A percentile compares a stretch with the other conserved stretches of the same genome.
Conservation (phyloP, 495 filamentous ascomycete genomes). For the Neurospora sp. region DNA sequence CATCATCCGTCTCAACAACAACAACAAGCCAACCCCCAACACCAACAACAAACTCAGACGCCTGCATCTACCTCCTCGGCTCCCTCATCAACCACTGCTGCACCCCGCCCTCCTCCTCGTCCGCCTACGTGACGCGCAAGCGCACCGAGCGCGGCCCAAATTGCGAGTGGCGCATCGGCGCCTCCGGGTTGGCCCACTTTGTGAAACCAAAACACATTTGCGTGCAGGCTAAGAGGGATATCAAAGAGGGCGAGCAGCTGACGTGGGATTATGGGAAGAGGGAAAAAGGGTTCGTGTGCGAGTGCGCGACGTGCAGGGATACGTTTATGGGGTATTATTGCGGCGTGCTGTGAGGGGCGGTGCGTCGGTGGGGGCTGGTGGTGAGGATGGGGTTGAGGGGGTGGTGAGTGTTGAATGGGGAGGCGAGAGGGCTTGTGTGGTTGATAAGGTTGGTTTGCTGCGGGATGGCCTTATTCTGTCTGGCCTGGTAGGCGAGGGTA, state of each 20-base stretch:
- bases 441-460: neutral
- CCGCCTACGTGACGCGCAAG: neutral
- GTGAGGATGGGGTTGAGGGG: neutral
- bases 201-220: conserved; percentile 11
- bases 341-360: conserved; percentile 5
- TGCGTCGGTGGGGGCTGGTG: neutral
- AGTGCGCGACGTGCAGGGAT: conserved; percentile 12
- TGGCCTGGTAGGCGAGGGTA: neutral
- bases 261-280: conserved; percentile 19
- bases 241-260: conserved; percentile 19
- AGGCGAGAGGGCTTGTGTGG: neutral
- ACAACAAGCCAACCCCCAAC: neutral
- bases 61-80: conserved; percentile 20
- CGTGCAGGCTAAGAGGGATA: conserved; percentile 17
- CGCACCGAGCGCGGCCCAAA: conserved; percentile 12
- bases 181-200: conserved; percentile 10
- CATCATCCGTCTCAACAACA: neutral
- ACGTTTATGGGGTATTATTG: neutral
- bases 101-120: conserved; percentile 2
- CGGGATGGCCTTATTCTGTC: neutral
- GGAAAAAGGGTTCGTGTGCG: conserved; percentile 13
- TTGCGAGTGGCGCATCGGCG: conserved; percentile 16
- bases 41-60: conserved; percentile 1
- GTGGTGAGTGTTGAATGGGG: neutral
- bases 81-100: conserved; percentile 28